These are phyloP conservation scores for Megacollybia marginata DNA, from an alignment of 768 basidiomycete genomes.

Conservation along the genomic window DNA sequence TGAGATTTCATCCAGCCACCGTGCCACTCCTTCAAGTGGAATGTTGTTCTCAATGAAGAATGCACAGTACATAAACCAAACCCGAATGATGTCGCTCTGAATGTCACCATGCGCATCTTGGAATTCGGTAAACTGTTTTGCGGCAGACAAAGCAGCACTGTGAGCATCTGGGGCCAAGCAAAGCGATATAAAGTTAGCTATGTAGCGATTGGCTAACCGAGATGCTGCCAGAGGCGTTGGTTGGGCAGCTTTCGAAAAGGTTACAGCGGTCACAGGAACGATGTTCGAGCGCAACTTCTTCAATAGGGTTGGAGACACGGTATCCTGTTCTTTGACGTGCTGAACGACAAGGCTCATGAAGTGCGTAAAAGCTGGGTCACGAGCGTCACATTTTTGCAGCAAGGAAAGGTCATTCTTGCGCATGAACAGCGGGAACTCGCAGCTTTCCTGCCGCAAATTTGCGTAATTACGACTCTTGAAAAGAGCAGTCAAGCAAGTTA, in stretches of 20 bases:
- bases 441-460: conserved; percentile 52
- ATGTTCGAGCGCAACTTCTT: conserved; percentile 10
- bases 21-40: conserved; percentile 64
- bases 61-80: no score
- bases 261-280: conserved; percentile 23
- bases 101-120: no score
- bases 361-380: conserved; percentile 70
- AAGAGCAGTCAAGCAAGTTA: conserved; percentile 60
- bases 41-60: conserved; percentile 29
- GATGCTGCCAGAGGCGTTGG: no score
- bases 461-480: conserved; percentile 74
- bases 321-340: conserved; percentile 22
- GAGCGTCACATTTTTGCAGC: conserved; percentile 38
- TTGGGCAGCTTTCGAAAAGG: no score
- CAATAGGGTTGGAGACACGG: conserved; percentile 24
- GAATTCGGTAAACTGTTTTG: no score
- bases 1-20: conserved; percentile 64
- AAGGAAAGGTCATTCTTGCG: conserved; percentile 44
- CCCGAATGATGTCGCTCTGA: no score
- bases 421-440: conserved; percentile 71
- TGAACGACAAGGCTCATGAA: conserved; percentile 80
- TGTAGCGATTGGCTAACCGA: no score
- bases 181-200: no score
- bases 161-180: no score
- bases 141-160: no score